A percentile compares a stretch with the other conserved stretches of the same genome.
phyloP scores from a whole-genome alignment of 176 grass and related monocot genomes.

The Zea mays region Zm-B73-REFERENCE-NAM-5.0 NC_050096.1:264508501-264509000 shows the following conservation, averaged over 20 bases:
- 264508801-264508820: slow-evolving; percentile 56
- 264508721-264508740: slow-evolving; percentile 54
- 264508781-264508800: slow-evolving; percentile 56
- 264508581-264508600: slow-evolving; percentile 1
- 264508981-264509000: slow-evolving; percentile 53
- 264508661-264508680: slow-evolving; percentile 37
- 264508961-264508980: slow-evolving; percentile 41
- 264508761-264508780: slow-evolving; percentile 60
- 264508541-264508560: neutral
- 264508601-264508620: slow-evolving; percentile 29
- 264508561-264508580: slow-evolving; percentile 55
- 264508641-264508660: slow-evolving; percentile 44
- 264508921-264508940: slow-evolving; percentile 69
- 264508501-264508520: neutral
- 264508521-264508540: neutral
- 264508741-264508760: slow-evolving; percentile 34
- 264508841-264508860: slow-evolving; percentile 75
- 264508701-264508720: slow-evolving; percentile 55
- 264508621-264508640: slow-evolving; percentile 54
- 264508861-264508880: slow-evolving; percentile 45
- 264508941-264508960: slow-evolving; percentile 51
- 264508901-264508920: slow-evolving; percentile 54
- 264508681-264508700: slow-evolving; percentile 62
- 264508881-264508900: slow-evolving; percentile 43
- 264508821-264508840: slow-evolving; percentile 58